phyloP scores from a whole-genome alignment of 176 grass and related monocot species.

The Chrysopogon serrulatus region DNA sequence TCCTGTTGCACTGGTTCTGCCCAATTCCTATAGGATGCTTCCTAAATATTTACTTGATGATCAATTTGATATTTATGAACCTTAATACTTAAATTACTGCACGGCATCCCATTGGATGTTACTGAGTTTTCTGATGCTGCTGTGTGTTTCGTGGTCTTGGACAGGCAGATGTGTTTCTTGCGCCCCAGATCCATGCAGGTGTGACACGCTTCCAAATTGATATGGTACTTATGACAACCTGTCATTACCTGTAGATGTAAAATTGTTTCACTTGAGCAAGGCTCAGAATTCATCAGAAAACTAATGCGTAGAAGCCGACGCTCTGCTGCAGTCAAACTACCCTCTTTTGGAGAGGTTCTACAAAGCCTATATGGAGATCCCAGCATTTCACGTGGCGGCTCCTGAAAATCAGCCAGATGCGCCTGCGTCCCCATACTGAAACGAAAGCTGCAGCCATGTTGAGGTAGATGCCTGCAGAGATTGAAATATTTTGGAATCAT shows the following conservation, averaged over 20 bases:
- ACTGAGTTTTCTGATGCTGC: not conserved
- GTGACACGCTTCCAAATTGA: constrained; percentile 65
- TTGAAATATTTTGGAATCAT: not conserved
- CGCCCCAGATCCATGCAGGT: constrained; percentile 56
- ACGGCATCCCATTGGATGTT: not conserved
- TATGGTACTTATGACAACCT: constrained; percentile 40
- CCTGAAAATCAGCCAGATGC: constrained; percentile 75
- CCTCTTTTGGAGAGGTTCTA: constrained; percentile 54
- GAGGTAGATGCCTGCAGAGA: not conserved
- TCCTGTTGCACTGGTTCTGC: not conserved
- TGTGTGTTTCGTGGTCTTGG: constrained; percentile 21
- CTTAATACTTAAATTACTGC: not conserved
- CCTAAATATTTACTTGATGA: not conserved
- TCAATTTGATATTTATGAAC: not conserved
- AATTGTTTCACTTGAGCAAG: not conserved
- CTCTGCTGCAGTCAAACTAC: constrained; percentile 52
- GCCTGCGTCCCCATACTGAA: not conserved
- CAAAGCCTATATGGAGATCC: constrained; percentile 49
- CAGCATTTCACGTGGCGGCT: constrained; percentile 38
- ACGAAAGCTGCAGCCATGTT: not conserved
- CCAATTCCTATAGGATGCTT: not conserved
- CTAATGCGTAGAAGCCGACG: not conserved
- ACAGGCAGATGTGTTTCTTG: constrained; percentile 76
- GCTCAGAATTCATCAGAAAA: not conserved
- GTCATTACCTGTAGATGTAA: not conserved